These are phyloP conservation scores for Dactylellina drechsleri DNA, from an alignment of 2,329 filamentous ascomycete genomes.

Conservation along the genomic window DNA sequence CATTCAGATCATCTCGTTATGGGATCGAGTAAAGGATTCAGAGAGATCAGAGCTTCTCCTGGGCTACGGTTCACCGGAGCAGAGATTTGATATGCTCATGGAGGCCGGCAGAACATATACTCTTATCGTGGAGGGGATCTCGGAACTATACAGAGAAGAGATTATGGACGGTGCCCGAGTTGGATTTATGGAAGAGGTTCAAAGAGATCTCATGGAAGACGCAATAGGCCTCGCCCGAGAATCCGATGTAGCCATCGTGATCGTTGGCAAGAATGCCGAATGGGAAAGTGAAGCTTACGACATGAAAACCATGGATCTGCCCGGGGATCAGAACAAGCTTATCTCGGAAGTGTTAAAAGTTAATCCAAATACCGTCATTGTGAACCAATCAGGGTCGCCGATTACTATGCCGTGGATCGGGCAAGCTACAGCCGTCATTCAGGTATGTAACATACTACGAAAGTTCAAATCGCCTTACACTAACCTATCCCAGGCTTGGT, in stretches of 20 bases:
- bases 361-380: slow-evolving; percentile 74
- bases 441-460: slow-evolving; percentile 56
- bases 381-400: slow-evolving; percentile 75
- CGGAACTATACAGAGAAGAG: slow-evolving; percentile 59
- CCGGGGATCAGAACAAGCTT: slow-evolving; percentile 68
- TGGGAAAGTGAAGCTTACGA: slow-evolving; percentile 62
- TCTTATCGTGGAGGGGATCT: slow-evolving; percentile 58
- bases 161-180: slow-evolving; percentile 59
- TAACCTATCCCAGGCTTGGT: slow-evolving; percentile 74
- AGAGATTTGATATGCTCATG: slow-evolving; percentile 57
- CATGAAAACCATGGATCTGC: slow-evolving; percentile 69
- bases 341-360: slow-evolving; percentile 72
- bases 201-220: slow-evolving; percentile 62
- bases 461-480: slow-evolving; percentile 9
- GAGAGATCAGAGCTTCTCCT: slow-evolving; percentile 59
- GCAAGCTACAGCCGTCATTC: slow-evolving; percentile 63
- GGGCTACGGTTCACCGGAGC: slow-evolving; percentile 59
- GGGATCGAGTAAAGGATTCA: slow-evolving; percentile 58
- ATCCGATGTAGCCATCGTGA: slow-evolving; percentile 80
- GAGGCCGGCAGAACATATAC: slow-evolving; percentile 58
- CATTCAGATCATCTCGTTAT: slow-evolving; percentile 58
- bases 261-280: slow-evolving; percentile 75
- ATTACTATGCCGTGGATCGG: slow-evolving; percentile 75
- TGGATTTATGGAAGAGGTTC: slow-evolving; percentile 60
- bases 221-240: slow-evolving; percentile 75